A percentile compares a stretch with the other conserved stretches of the same genome.
Evolutionary conservation across 768 basidiomycete genomes (phyloP).

Genomic region (Agaricus sinodeliciosus): DNA sequence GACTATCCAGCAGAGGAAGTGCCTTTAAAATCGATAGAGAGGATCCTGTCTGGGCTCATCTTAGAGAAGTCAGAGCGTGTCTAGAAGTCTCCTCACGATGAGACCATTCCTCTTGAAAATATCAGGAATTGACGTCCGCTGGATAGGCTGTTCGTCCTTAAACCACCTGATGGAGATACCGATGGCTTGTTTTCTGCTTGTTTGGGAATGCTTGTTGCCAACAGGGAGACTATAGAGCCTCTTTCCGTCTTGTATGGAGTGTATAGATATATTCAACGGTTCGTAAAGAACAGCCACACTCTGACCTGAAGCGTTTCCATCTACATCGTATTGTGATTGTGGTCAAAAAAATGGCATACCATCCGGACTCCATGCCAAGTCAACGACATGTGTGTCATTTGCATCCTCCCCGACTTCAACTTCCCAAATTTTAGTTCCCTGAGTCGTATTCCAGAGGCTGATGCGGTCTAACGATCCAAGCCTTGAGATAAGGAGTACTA

Average conservation of each 20-base stretch:
- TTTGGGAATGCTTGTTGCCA: constrained; percentile 18
- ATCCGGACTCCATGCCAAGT: constrained; percentile 77
- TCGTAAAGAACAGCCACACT: constrained; percentile 67
- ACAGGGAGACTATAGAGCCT: constrained; percentile 39
- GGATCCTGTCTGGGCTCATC: constrained; percentile 62
- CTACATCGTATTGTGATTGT: neutral
- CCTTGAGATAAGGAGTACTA: constrained; percentile 60
- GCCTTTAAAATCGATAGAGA: constrained; percentile 63
- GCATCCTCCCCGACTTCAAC: constrained; percentile 52
- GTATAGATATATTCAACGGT: constrained; percentile 60
- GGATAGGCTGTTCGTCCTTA: constrained; percentile 26
- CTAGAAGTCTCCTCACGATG: constrained; percentile 39
- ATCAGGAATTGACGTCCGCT: constrained; percentile 52
- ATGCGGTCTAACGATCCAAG: constrained; percentile 63
- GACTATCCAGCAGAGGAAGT: constrained; percentile 64
- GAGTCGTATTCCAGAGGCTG: constrained; percentile 71
- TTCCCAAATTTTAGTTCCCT: constrained; percentile 80
- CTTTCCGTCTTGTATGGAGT: constrained; percentile 74
- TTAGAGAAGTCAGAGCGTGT: constrained; percentile 7
- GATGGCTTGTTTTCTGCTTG: constrained; percentile 11
- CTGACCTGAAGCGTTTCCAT: constrained; percentile 37
- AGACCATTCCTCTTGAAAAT: constrained; percentile 64
- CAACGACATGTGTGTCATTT: constrained; percentile 44
- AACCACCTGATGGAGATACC: constrained; percentile 70
- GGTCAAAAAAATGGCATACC: constrained; percentile 34